Evolutionary conservation across 2,329 filamentous ascomycete genomes (phyloP), one percentile per base, ranked within the genome.

Genomic region (Neophaeococcomyces mojaviensis): DNA sequence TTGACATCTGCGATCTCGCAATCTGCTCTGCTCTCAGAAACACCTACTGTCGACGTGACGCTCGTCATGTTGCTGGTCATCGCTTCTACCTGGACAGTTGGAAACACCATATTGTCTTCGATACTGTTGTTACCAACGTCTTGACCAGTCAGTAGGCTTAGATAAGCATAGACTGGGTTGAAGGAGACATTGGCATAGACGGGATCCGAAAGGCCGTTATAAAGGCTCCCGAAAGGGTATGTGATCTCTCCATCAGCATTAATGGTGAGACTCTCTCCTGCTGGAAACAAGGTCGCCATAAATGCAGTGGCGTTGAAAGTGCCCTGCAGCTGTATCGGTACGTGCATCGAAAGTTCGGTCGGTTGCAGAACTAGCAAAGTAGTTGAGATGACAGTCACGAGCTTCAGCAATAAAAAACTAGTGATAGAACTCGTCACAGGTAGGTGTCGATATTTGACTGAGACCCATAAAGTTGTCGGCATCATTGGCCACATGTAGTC

Each of bases 401-500:
- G 15, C 30, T 44, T 34, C 12, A 44, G 9, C 9, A 44, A 9
- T 19, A 15, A 5, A 15, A 44, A 34, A 15, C 26, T 16, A 5
- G n/a, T 9, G 15, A 22, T 20, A 19, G 40, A 44, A 15, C 15
- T 20, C 26, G 19, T 15, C 12, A 44, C 40, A 9, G 18, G 18
- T 8, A n/a, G 35, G 26, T 44, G 26, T 16, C 10, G 10, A 20
- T 32, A 16, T 16, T 28, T 13, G 7, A 44, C 8, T 16, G 26
- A 16, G n/a, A 10, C 13, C 13, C 10, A 4, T 15, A 44, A 34
- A 20, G 16, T 44, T 12, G 10, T 19, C n/a, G 7, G 9, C 20
- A 34, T 12, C 15, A 44, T n/a, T 9, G 40, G 30, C 4, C 16
- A 18, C 15, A 44, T 19, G 22, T 44, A 44, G 20, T 44, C 40